Evolutionary conservation across 202 grass and related monocot genomes (phyloP).

Genomic region (Thinopyrum obtusiflorum): DNA sequence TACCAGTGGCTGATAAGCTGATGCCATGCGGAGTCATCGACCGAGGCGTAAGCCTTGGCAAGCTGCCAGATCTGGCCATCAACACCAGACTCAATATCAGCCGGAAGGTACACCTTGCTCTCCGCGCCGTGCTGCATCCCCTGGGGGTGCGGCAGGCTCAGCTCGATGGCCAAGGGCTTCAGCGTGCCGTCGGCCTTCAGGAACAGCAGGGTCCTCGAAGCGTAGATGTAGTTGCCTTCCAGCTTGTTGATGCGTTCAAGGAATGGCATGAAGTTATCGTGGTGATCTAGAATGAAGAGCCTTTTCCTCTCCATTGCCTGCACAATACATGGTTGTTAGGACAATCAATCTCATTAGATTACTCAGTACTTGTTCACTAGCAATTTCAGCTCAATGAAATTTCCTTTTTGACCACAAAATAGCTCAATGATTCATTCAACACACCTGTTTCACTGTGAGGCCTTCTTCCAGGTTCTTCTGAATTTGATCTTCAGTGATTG

Average conservation of each 20-base stretch:
- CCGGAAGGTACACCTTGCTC: conserved; percentile 64
- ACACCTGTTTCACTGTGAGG: conserved; percentile 55
- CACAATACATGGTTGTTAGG: background rate
- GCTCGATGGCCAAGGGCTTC: conserved; percentile 83
- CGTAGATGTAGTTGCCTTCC: conserved; percentile 66
- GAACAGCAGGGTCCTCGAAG: conserved; percentile 69
- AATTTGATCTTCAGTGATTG: conserved; percentile 67
- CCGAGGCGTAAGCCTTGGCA: conserved; percentile 69
- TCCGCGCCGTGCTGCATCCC: conserved; percentile 33
- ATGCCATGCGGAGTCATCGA: conserved; percentile 82
- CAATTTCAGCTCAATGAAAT: background rate
- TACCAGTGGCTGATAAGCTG: conserved; percentile 98
- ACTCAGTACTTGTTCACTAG: background rate
- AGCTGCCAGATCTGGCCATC: conserved; percentile 53
- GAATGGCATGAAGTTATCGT: conserved; percentile 81
- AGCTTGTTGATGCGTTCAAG: conserved; percentile 62
- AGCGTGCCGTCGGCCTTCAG: conserved; percentile 73
- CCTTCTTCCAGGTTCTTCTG: conserved; percentile 70
- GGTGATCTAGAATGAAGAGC: conserved; percentile 92
- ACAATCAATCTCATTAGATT: conserved; percentile 6
- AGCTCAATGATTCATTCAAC: background rate
- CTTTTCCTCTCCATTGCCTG: conserved; percentile 62
- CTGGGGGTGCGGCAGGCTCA: conserved; percentile 61
- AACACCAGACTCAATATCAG: conserved; percentile 29
- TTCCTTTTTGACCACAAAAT: background rate